Conservation (phyloP, 208 protist genomes). For the Wallacemonas rigidus region DNA sequence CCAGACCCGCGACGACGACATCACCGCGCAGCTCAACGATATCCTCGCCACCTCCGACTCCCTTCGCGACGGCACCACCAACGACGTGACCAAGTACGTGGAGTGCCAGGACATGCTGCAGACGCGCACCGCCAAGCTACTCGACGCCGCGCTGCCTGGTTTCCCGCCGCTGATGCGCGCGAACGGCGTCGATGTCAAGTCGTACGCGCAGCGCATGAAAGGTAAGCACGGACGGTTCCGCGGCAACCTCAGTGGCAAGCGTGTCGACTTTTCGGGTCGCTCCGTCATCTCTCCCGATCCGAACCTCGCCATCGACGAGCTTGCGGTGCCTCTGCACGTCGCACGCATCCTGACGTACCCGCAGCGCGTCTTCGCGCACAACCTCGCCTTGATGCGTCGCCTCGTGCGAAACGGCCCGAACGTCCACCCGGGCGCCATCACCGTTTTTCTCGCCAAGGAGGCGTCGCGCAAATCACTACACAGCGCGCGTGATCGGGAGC, state of each 20-base stretch:
- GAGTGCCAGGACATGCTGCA: constrained; percentile 98
- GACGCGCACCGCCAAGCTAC: constrained; percentile 82
- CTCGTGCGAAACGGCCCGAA: constrained; percentile 96
- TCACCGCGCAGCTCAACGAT: constrained; percentile 96
- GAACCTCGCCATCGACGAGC: constrained; percentile 97
- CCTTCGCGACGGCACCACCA: constrained; percentile 72
- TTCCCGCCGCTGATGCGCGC: constrained; percentile 45
- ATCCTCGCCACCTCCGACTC: constrained; percentile 89
- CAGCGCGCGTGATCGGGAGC: constrained; percentile 66
- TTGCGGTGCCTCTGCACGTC: constrained; percentile 97
- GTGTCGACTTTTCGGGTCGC: constrained; percentile 99
- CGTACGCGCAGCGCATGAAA: constrained; percentile 98
- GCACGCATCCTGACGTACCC: constrained; percentile 98
- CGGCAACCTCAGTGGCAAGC: constrained; percentile 99
- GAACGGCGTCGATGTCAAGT: constrained; percentile 67
- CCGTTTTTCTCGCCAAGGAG: constrained; percentile 85
- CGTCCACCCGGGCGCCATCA: constrained; percentile 97
- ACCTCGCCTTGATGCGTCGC: constrained; percentile 91
- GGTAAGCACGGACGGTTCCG: constrained; percentile 99
- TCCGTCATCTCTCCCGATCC: constrained; percentile 99
- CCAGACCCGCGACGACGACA: constrained; percentile 97
- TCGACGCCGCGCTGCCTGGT: constrained; percentile 83
- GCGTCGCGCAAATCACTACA: constrained; percentile 77
- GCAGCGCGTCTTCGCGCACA: constrained; percentile 94
- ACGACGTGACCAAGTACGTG: constrained; percentile 68